Base-by-base conservation (phyloP, 78 protist genomes). In the Chrysochromulina tobinii region DNA sequence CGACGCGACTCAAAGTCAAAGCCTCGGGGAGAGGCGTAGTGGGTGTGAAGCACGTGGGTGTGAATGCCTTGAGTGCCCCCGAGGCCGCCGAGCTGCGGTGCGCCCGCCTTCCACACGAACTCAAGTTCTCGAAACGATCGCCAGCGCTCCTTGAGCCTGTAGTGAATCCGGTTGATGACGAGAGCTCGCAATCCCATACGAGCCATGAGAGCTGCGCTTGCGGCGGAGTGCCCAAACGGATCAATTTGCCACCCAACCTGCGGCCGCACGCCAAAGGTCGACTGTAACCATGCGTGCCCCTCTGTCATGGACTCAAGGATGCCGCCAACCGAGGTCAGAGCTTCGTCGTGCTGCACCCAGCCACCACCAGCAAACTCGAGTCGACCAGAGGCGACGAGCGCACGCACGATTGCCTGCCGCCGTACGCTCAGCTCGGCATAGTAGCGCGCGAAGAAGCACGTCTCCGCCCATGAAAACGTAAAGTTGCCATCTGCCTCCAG, bases 201-300 rank as follows among this genome's bases (percentile, higher is more conserved):
- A 3, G 17, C 25, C 53, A 89, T 8, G 20, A 66, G 55, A 20
- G 57, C 58, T 4, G 91, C 72, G 58, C 67, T 75, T 9, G 57
- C 11, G 14, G 79, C 14, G 53, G 68, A 53, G 58, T 72, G 87
- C 61, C 94, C 94, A 67, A 92, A 92, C 54, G 94, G 94, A 25
- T 92, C 94, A 4, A 92, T 66, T 59, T 92, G 94, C 94, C 94
- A 92, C 14, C 94, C 91, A 4, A 61, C 3, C n/a, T 17, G 48
- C 50, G 86, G 87, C 15, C 51, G 51, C 21, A 83, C 81, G 57
- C 81, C 61, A 3, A 91, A 21, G 15, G 1, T 68, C 12, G 61
- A 2, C 50, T 18, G 81, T 4, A 91, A 12, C 23, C 61, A 91
- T 25, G 38, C 51, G 89, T 91, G 93, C 20, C 93, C 93, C 12